Base-by-base conservation (phyloP, 495 filamentous ascomycete genomes). In the Lentithecium fluviatile region DNA sequence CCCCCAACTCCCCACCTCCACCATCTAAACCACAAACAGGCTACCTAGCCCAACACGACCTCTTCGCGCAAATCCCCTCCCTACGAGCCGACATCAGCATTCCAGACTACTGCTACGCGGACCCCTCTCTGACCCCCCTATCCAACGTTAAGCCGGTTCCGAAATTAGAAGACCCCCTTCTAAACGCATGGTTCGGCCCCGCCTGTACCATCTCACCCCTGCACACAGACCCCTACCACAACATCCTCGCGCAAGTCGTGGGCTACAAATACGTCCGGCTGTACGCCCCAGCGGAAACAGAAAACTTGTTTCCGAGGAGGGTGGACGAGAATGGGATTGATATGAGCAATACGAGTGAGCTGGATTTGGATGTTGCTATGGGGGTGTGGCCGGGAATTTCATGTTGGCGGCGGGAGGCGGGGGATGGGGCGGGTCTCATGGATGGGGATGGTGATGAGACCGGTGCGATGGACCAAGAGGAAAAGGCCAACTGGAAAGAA, bases 141-240 rank as follows among this genome's bases (percentile, higher is more conserved):
- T 40, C 49, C 21, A 70, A 75, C 7, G 64, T 52, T 13, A 73
- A 78, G 38, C 77, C 79, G 0, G 71, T 80, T 2, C 58, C 58
- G 0, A 51, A 60, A 24, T 65, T 73, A 34, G 64, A 71, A 12
- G 68, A 68, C 24, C 72, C 73, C 1, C 34, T 73, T 6, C 55
- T 77, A 23, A 97, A 98, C 71, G 91, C 89, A 3, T 98, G 94
- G 94, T 87, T 97, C 53, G 94, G 94, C 0, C 94, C 94, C 0
- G 75, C 83, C 0, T 86, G 85, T 45, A 97, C 94, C 1, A 91
- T 97, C 40, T 95, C 89, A 0, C 94, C 95, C 5, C 74, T 97
- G 19, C 94, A 98, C 71, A 93, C 90, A 20, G 94, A 98, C 69
- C 90, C 91, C 1, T 91, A 96, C 69, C 88, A 97, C 68, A 98